Base-by-base conservation (phyloP, 1,139 yeast species). In the Saccharomyces hybrid region DNA sequence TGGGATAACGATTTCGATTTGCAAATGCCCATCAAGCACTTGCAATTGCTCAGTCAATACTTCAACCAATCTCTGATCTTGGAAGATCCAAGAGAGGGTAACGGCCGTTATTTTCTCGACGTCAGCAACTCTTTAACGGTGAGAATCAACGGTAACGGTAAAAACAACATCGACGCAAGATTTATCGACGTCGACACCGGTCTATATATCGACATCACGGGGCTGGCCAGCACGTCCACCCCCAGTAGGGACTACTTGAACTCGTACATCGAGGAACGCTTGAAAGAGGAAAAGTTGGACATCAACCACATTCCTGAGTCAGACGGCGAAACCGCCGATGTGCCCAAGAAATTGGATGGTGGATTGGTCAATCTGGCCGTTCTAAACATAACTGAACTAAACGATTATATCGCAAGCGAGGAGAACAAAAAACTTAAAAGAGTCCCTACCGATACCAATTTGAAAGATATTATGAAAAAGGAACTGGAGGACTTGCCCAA, bases 131-230 rank as follows among this genome's bases (percentile, higher is more conserved):
- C 82, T 56, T 62, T 72, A 4, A 69, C 74, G 2, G 66, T 64
- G 3, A 65, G 76, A 58, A 59, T 59, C 1, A 60, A 69, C 31
- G 80, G 79, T 11, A 80, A 79, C 61, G 81, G 81, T 21, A 60
- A 64, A 26, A 88, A 88, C 67, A 82, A 85, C 58, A 88, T 88
- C 57, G 96, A 88, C 72, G 96, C 93, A 1, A 76, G 96, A 57
- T 86, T 87, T 64, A 80, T 88, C 55, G 95, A 88, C 68, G 74
- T 83, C 5, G 86, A 84, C 59, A 79, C 87, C 12, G 96, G 96
- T 0, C 69, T 84, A 53, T 88, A 84, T 66, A 79, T 88, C 54
- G 96, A 88, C 70, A 78, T 82, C 29, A 82, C 86, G 1, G 86
- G 80, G 0, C 66, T 82, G 51, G 75, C 82, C 21, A 71, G 68